A percentile compares a stretch with the other conserved stretches of the same genome.
phyloP scores from a whole-genome alignment of 1,284 basidiomycete genomes.

The Abortiporus biennis region DNA sequence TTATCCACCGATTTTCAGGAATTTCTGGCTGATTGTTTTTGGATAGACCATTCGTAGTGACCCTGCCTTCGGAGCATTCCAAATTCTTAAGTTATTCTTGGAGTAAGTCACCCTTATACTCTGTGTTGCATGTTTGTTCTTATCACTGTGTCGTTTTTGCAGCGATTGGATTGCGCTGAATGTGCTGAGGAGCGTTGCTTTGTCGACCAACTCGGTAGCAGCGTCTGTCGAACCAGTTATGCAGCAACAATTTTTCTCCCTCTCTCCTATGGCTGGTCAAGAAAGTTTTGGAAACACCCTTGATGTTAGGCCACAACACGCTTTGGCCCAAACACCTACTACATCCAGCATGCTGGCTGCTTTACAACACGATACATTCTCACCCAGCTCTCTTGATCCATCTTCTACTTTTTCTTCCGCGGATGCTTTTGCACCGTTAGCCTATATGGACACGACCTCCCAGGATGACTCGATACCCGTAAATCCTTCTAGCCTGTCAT shows the following conservation, averaged over 20 bases:
- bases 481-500: constrained; percentile 51
- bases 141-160: constrained; percentile 6
- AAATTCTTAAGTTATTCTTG: constrained; percentile 83
- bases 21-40: not conserved
- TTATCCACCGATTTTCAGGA: constrained; percentile 1
- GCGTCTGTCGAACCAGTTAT: constrained; percentile 85
- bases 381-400: constrained; percentile 55
- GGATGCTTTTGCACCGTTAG: constrained; percentile 61
- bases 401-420: constrained; percentile 51
- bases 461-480: constrained; percentile 44
- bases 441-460: constrained; percentile 67
- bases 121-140: constrained; percentile 7
- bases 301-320: constrained; percentile 42
- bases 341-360: constrained; percentile 85
- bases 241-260: constrained; percentile 77
- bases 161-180: constrained; percentile 89
- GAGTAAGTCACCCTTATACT: constrained; percentile 56
- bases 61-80: constrained; percentile 84
- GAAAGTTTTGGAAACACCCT: constrained; percentile 55
- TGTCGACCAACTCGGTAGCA: constrained; percentile 83
- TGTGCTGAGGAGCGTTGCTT: constrained; percentile 76
- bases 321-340: constrained; percentile 73
- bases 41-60: constrained; percentile 80
- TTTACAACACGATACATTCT: constrained; percentile 68
- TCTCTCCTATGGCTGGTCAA: constrained; percentile 78